Evolutionary conservation across 1,284 basidiomycete genomes (phyloP).

Genomic region (Ceratorhiza oryzae-sativae): DNA sequence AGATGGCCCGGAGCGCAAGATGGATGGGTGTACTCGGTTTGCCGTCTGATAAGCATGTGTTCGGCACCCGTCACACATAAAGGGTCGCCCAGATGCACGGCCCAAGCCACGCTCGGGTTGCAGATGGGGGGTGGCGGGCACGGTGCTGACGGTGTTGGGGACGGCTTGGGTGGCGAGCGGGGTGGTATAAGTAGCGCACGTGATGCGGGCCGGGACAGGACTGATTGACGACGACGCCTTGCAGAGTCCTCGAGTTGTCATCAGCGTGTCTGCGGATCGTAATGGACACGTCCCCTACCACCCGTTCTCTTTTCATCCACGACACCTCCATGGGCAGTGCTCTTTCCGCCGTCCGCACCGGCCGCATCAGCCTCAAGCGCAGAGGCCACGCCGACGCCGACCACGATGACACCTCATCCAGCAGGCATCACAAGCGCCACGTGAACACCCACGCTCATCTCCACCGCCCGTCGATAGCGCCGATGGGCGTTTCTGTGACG

Average conservation of each 20-base stretch:
- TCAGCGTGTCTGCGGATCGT: neutral
- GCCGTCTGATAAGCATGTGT: neutral
- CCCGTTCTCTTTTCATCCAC: conserved; percentile 21
- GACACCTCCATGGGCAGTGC: conserved; percentile 22
- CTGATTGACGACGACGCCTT: conserved; percentile 24
- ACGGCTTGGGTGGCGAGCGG: neutral
- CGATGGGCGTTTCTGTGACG: neutral
- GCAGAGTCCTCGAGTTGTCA: conserved; percentile 5
- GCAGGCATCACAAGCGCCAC: conserved; percentile 18
- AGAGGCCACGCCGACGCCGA: conserved; percentile 17
- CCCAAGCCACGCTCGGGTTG: too few species aligned
- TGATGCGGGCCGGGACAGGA: conserved; percentile 3
- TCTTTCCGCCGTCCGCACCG: conserved; percentile 27
- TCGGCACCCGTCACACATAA: neutral
- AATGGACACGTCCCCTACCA: conserved; percentile 15
- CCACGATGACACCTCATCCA: neutral
- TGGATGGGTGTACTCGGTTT: neutral
- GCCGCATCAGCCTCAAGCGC: conserved; percentile 27
- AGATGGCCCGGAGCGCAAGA: neutral
- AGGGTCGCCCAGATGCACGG: neutral
- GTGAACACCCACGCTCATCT: conserved; percentile 13
- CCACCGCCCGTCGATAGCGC: neutral
- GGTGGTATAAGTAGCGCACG: conserved; percentile 17
- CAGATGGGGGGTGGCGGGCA: neutral
- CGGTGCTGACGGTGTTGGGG: neutral